Evolutionary conservation across 306 rosid genomes (phyloP).

Genomic region (Betula pendula): DNA sequence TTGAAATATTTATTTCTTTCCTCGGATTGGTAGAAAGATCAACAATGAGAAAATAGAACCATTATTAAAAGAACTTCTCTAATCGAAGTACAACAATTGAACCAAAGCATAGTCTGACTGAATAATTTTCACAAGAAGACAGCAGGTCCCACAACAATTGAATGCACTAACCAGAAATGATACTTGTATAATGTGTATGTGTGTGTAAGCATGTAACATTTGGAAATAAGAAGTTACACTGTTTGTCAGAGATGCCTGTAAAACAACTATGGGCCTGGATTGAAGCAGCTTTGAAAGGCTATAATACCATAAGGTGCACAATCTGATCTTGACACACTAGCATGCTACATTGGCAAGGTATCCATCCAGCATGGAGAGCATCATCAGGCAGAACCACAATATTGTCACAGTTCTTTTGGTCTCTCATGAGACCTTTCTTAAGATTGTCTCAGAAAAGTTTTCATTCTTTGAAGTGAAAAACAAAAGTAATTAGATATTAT

Average conservation of each 20-base stretch:
- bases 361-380: background rate
- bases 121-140: background rate
- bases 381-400: background rate
- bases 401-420: background rate
- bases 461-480: slow-evolving; percentile 1
- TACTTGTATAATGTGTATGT: background rate
- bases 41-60: background rate
- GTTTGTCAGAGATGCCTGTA: background rate
- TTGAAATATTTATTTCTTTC: background rate
- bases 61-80: background rate
- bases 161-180: background rate
- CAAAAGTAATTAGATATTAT: slow-evolving; percentile 1
- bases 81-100: background rate
- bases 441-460: background rate
- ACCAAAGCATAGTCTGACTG: background rate
- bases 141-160: background rate
- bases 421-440: background rate
- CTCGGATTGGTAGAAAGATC: background rate
- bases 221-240: background rate
- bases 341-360: background rate
- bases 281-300: background rate
- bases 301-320: background rate
- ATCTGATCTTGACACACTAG: background rate
- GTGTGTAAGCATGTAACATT: background rate
- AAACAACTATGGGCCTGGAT: background rate